Conservation (phyloP, 2,329 filamentous ascomycete species). For the Xylaria sp. region DNA sequence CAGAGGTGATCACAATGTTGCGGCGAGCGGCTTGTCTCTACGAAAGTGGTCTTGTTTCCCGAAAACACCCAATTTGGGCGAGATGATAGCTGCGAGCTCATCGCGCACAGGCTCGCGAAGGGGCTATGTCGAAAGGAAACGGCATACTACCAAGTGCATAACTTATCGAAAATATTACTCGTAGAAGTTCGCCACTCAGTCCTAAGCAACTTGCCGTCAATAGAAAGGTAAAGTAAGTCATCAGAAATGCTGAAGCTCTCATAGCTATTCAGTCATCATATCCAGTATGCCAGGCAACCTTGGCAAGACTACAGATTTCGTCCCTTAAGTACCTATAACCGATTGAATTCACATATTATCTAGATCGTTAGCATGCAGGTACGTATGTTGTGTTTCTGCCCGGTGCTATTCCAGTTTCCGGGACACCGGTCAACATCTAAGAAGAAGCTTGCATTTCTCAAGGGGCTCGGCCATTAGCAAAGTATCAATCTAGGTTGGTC, state of each 20-base stretch:
- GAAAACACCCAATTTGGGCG: constrained; percentile 22
- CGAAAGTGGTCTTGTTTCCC: constrained; percentile 27
- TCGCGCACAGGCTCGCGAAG: constrained; percentile 22
- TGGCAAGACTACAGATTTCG: no score
- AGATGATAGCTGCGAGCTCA: constrained; percentile 21
- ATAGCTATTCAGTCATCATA: constrained; percentile 1
- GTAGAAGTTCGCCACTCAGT: background rate
- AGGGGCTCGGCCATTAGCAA: background rate
- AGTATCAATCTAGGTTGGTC: background rate
- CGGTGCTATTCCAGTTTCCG: background rate
- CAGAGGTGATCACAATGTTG: no score
- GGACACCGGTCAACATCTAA: background rate
- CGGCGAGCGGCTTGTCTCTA: constrained; percentile 15
- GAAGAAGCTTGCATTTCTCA: background rate
- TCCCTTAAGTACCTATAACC: no score
- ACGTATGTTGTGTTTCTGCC: background rate
- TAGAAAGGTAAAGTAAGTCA: background rate
- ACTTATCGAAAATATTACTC: constrained; percentile 5
- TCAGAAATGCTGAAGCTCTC: background rate
- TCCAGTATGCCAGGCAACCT: background rate
- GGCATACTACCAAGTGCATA: background rate
- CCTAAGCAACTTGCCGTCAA: background rate
- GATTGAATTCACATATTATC: background rate
- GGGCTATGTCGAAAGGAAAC: background rate
- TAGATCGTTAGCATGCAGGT: background rate